Conservation (phyloP, 2,329 filamentous ascomycete genomes). For the Metarhizium humberi region DNA sequence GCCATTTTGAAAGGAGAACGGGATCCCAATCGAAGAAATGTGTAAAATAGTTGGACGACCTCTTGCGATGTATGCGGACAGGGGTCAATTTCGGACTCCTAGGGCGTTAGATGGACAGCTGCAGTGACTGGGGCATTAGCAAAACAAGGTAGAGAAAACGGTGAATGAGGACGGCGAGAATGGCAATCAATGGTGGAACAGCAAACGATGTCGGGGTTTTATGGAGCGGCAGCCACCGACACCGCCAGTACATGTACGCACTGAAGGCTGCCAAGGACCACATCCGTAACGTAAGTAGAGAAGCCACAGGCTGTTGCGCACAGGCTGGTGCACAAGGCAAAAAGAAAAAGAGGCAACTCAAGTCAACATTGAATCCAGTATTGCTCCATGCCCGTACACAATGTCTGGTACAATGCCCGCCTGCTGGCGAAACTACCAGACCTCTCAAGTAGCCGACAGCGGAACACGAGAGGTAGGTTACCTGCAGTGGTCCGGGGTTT, state of each 20-base stretch:
- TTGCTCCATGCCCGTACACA: no score
- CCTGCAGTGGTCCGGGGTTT: not conserved
- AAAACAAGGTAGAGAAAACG: not conserved
- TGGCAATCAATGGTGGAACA: slow-evolving; percentile 1
- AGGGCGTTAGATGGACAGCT: not conserved
- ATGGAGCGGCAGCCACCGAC: not conserved
- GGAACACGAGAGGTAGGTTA: no score
- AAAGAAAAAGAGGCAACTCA: no score
- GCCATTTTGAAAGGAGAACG: slow-evolving; percentile 36
- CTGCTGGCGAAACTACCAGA: no score
- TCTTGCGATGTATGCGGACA: not conserved
- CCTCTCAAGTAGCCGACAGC: no score
- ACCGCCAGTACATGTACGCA: no score
- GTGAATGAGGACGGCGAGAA: not conserved
- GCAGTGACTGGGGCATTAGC: not conserved
- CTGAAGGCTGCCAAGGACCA: no score
- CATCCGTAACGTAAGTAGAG: no score
- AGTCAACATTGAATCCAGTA: no score
- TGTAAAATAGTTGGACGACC: not conserved
- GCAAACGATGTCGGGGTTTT: not conserved
- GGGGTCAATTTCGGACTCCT: not conserved
- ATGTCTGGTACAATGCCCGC: no score
- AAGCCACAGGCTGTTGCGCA: no score
- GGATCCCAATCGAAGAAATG: not conserved
- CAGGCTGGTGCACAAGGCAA: no score